These are phyloP conservation scores for Kodamaea alishanica DNA, from an alignment of 1,139 yeast species.

Conservation along the genomic window DNA sequence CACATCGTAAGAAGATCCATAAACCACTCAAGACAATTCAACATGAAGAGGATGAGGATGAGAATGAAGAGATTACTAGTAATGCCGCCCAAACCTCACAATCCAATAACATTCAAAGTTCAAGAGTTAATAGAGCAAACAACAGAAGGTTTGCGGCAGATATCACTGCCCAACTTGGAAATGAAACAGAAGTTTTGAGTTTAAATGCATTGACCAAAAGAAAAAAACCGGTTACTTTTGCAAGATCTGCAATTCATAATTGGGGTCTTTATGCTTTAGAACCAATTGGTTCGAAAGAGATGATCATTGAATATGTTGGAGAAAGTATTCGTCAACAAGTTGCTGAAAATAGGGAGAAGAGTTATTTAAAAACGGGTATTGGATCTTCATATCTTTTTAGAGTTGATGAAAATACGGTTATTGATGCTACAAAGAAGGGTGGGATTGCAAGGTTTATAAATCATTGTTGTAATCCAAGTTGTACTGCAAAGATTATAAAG, in stretches of 20 bases:
- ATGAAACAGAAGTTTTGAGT: constrained; percentile 77
- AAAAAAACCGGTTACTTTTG: constrained; percentile 91
- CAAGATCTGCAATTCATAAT: constrained; percentile 93
- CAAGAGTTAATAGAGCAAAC: constrained; percentile 84
- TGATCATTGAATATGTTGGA: constrained; percentile 99
- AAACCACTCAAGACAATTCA: constrained; percentile 57
- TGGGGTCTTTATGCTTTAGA: constrained; percentile 98
- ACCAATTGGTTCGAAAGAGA: constrained; percentile 89
- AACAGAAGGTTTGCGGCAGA: constrained; percentile 91
- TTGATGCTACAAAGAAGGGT: constrained; percentile 96
- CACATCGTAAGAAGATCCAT: constrained; percentile 60
- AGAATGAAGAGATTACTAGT: constrained; percentile 5
- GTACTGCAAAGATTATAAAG: constrained; percentile 93
- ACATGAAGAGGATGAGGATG: constrained; percentile 52
- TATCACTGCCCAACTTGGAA: constrained; percentile 77
- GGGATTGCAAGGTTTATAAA: constrained; percentile 95
- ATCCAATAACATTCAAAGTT: constrained; percentile 44
- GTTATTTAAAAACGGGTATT: constrained; percentile 85
- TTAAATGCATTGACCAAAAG: constrained; percentile 79
- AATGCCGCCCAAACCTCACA: constrained; percentile 28
- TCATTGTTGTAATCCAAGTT: constrained; percentile 96
- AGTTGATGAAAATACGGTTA: constrained; percentile 89
- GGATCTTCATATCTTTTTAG: constrained; percentile 92
- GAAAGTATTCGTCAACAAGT: constrained; percentile 92
- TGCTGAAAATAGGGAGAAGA: constrained; percentile 87